A percentile compares a stretch with the other conserved stretches of the same genome.
Evolutionary conservation across 345 rosid species (phyloP).

Genomic region (Excoecaria agallocha): DNA sequence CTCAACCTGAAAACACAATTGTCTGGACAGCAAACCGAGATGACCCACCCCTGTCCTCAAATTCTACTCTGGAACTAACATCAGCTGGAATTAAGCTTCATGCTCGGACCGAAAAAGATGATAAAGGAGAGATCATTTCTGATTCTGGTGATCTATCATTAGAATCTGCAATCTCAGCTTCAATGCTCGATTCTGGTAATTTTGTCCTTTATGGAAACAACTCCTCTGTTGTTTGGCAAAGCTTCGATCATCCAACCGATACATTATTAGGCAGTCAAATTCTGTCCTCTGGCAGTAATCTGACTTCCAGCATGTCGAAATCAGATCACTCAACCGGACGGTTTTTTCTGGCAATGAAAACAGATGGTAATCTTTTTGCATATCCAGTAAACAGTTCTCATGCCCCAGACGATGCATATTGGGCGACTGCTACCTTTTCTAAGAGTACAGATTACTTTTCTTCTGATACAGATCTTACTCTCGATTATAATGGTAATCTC

Average conservation of each 20-base stretch:
- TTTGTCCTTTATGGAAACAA: constrained; percentile 14
- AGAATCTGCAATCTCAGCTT: constrained; percentile 14
- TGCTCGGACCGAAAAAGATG: constrained; percentile 11
- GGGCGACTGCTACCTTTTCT: too few species aligned
- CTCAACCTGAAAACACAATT: not conserved
- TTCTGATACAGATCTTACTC: not conserved
- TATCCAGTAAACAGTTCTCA: constrained; percentile 22
- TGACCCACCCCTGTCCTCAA: constrained; percentile 19
- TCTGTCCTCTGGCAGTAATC: not conserved
- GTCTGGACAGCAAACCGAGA: constrained; percentile 35
- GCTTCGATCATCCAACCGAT: constrained; percentile 32
- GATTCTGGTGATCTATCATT: too few species aligned
- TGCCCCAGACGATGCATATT: constrained; percentile 20
- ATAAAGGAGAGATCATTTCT: not conserved
- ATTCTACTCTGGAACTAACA: constrained; percentile 20
- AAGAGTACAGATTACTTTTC: too few species aligned
- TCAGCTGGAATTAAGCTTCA: constrained; percentile 4
- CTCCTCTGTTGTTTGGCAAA: constrained; percentile 27
- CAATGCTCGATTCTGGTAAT: constrained; percentile 34
- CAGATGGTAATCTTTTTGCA: constrained; percentile 31
- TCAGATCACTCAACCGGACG: constrained; percentile 26
- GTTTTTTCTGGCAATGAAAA: constrained; percentile 27
- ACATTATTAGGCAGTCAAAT: constrained; percentile 31
- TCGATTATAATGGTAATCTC: constrained; percentile 1
- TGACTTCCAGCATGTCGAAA: constrained; percentile 26